Evolutionary conservation across 148 eudicot species (phyloP).

Genomic region (Amaranthus hypochondriacus): DNA sequence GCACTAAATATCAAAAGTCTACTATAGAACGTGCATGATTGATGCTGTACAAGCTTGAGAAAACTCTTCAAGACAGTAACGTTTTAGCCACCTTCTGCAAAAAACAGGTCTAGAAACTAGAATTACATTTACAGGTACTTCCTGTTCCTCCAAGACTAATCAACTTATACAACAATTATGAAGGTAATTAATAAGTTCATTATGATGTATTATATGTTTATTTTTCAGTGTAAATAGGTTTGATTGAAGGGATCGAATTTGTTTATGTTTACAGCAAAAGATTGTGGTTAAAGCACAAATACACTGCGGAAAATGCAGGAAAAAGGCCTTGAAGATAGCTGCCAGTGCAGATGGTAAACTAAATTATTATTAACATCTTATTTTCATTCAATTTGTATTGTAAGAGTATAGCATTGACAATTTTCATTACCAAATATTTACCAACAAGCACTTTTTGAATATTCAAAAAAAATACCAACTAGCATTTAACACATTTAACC

Average conservation of each 20-base stretch:
- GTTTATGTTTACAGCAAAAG: slow-evolving; percentile 31
- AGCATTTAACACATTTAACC: no score
- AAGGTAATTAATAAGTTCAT: not conserved
- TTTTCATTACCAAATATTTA: no score
- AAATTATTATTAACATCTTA: no score
- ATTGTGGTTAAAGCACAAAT: slow-evolving; percentile 26
- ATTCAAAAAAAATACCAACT: no score
- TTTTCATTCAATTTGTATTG: no score
- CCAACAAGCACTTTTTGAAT: no score
- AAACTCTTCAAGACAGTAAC: not conserved
- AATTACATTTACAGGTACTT: not conserved
- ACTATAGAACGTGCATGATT: slow-evolving; percentile 10
- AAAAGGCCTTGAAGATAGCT: slow-evolving; percentile 34
- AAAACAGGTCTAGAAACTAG: not conserved
- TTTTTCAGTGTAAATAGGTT: no score
- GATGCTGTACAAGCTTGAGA: not conserved
- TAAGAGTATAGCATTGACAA: no score
- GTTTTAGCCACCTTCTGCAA: not conserved
- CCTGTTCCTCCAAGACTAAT: not conserved
- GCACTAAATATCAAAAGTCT: slow-evolving; percentile 1
- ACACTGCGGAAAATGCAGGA: slow-evolving; percentile 31
- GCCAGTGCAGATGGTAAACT: slow-evolving; percentile 24
- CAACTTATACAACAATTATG: not conserved
- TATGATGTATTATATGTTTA: no score
- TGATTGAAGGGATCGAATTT: not conserved